Conservation (phyloP, 805 yeast species). For the Scheffersomyces coipomensis region DNA sequence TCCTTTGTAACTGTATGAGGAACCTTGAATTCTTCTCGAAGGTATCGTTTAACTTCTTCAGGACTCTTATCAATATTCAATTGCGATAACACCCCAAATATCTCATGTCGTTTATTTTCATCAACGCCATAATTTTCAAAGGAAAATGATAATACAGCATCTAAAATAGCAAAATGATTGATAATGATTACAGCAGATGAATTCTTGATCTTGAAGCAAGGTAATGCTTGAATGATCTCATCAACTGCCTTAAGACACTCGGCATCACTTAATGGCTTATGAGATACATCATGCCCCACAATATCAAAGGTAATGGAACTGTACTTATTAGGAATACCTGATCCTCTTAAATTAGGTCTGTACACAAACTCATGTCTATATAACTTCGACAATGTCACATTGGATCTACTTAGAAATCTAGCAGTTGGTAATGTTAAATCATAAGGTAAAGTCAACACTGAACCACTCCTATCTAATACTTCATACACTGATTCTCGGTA, state of each 20-base stretch:
- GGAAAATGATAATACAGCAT: constrained; percentile 61
- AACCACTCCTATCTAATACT: constrained; percentile 80
- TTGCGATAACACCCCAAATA: constrained; percentile 72
- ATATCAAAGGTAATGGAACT: constrained; percentile 88
- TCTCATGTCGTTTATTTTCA: constrained; percentile 55
- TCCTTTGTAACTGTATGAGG: constrained; percentile 83
- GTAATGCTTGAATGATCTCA: constrained; percentile 65
- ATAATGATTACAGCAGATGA: constrained; percentile 59
- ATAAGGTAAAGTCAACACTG: constrained; percentile 84
- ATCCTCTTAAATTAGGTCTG: constrained; percentile 57
- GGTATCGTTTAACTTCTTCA: constrained; percentile 49
- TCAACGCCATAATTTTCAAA: constrained; percentile 79
- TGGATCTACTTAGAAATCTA: constrained; percentile 68
- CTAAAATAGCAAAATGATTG: constrained; percentile 80
- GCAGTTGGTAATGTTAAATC: constrained; percentile 92
- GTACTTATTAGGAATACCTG: constrained; percentile 70
- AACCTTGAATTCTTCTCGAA: constrained; percentile 60
- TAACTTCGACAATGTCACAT: constrained; percentile 52
- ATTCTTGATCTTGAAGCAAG: constrained; percentile 53
- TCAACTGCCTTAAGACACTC: constrained; percentile 82
- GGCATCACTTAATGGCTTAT: constrained; percentile 67
- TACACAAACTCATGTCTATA: constrained; percentile 81
- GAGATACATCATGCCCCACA: constrained; percentile 44
- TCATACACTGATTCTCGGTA: constrained; percentile 69
- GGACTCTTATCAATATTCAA: constrained; percentile 67